phyloP scores from a whole-genome alignment of 78 protist species.

The Speleostelium caveatum region DNA sequence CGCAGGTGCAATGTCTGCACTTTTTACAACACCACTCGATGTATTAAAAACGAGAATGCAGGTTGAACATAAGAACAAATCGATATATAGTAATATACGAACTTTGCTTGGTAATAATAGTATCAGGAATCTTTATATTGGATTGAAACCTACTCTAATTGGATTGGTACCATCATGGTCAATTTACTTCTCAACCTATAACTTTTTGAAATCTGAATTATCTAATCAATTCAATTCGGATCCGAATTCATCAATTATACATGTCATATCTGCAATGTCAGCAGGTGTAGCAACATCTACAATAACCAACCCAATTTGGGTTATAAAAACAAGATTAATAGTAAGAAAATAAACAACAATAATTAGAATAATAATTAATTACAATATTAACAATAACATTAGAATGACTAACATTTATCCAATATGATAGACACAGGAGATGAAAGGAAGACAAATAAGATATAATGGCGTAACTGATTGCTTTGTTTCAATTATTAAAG shows the following conservation, averaged over 20 bases:
- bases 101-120: constrained; percentile 36
- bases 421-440: constrained; percentile 62
- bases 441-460: constrained; percentile 42
- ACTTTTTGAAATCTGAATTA: constrained; percentile 34
- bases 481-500: constrained; percentile 56
- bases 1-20: constrained; percentile 74
- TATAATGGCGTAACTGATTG: constrained; percentile 58
- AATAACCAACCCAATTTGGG: constrained; percentile 86
- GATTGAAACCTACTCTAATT: constrained; percentile 74
- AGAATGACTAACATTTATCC: no score
- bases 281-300: constrained; percentile 83
- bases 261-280: constrained; percentile 49
- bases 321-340: constrained; percentile 84
- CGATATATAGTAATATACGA: neutral
- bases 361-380: no score
- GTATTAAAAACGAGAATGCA: constrained; percentile 86
- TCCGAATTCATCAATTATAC: constrained; percentile 1
- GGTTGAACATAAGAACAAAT: constrained; percentile 5
- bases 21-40: constrained; percentile 77
- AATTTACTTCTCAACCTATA: constrained; percentile 83
- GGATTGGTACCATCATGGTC: constrained; percentile 90
- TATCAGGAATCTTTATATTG: constrained; percentile 21
- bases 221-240: neutral
- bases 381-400: neutral
- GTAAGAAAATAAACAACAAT: no score